phyloP scores from a whole-genome alignment of 2,329 filamentous ascomycete genomes.

The Cladosporium oxysporum region DNA sequence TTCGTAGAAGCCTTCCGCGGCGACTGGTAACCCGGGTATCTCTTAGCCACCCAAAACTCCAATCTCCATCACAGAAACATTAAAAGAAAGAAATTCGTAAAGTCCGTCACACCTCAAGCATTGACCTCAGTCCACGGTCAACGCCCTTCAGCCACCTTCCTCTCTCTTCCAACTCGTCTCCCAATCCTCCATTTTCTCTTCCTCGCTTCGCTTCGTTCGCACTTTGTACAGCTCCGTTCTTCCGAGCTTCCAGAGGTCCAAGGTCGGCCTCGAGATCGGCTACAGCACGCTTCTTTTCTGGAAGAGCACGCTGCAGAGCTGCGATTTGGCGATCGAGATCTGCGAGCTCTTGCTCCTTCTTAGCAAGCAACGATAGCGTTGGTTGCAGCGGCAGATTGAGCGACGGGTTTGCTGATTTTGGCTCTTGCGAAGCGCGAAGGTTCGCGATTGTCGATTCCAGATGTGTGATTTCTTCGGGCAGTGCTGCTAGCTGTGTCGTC shows the following conservation, averaged over 20 bases:
- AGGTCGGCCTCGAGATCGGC: conserved; percentile 69
- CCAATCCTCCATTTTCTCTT: conserved; percentile 65
- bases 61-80: neutral
- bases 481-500: conserved; percentile 50
- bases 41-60: conserved; percentile 3
- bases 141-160: conserved; percentile 73
- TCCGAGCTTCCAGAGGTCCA: conserved; percentile 66
- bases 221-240: conserved; percentile 64
- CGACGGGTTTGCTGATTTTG: conserved; percentile 39
- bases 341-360: conserved; percentile 44
- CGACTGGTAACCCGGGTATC: conserved; percentile 1
- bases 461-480: conserved; percentile 55
- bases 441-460: conserved; percentile 53
- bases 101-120: conserved; percentile 56
- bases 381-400: conserved; percentile 48
- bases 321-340: conserved; percentile 47
- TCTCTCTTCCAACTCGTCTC: conserved; percentile 73
- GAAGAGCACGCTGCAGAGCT: conserved; percentile 60
- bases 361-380: conserved; percentile 43
- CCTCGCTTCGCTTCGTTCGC: conserved; percentile 66
- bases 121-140: conserved; percentile 63
- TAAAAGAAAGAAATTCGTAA: neutral
- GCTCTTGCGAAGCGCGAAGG: conserved; percentile 44
- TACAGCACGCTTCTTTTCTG: conserved; percentile 66
- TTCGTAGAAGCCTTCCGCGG: neutral